Base-by-base conservation (phyloP, 73 alveolate genomes). In the Symbiodinium pilosum region DNA sequence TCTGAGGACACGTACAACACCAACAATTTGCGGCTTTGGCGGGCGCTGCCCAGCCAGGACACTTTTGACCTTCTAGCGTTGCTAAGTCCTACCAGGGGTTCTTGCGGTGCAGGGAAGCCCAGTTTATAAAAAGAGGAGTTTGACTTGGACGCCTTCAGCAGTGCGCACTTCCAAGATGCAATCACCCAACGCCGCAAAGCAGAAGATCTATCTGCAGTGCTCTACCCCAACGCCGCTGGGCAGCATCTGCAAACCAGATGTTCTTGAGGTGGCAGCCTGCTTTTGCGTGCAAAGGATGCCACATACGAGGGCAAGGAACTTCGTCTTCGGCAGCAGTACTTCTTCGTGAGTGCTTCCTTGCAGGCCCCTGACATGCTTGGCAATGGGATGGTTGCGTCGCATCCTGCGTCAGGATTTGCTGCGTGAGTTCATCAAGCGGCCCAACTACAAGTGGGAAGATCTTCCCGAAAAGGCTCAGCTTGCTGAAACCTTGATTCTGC, bases 261-360 rank as follows among this genome's bases (percentile, higher is more conserved):
- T 12, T 54, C 34, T 54, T 21, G n/a, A 54, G 1, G 16, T 4
- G 16, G 71, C 71, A 1, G 4, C 26, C 26, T 64, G 40, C 36
- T 28, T 36, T 36, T 64, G 0, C 2, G 0, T 28, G 21, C 40
- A 75, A 34, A 91, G 97, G 98, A 93, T 24, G 98, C 98, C 40
- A 93, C 93, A 41, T 99, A 98, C 84, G 99, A 99, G 34, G 99
- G 99, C 34, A 99, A 99, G 99, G 99, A 99, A 99, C 99, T 99
- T 24, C 99, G 99, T 93, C 99, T 99, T 83, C 99, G 99, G 96
- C 99, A 99, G 99, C 99, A 99, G 99, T 99, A 99, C 99, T 99
- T 99, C 99, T 99, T 99, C 99, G 99, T 99, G 54, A 99, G 99
- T 83, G 99, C 99, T 2, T 99, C 99, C 18, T 93, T 99, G 77